Conservation (phyloP, 441 rosid genomes). For the Raphanus hybrid region DNA sequence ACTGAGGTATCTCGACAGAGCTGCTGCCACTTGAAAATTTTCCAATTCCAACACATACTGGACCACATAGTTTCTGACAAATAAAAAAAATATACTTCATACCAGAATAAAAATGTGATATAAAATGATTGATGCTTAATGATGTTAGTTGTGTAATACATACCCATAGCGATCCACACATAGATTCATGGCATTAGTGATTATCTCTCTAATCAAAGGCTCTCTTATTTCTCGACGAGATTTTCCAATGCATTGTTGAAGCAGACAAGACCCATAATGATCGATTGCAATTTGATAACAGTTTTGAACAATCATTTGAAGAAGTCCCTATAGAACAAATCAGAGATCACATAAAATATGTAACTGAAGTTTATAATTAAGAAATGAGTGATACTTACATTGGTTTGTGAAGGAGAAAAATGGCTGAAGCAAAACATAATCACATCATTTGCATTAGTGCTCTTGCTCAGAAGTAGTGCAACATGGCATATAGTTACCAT, state of each 20-base stretch:
- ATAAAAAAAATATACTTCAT: background rate
- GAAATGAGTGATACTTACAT: slow-evolving; percentile 39
- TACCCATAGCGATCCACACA: slow-evolving; percentile 65
- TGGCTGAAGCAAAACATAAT: slow-evolving; percentile 56
- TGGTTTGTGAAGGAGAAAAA: slow-evolving; percentile 56
- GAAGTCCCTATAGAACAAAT: slow-evolving; percentile 46
- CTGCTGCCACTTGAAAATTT: slow-evolving; percentile 39
- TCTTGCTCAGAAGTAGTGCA: slow-evolving; percentile 53
- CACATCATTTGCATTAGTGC: slow-evolving; percentile 60
- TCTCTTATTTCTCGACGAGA: slow-evolving; percentile 49
- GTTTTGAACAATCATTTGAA: slow-evolving; percentile 49
- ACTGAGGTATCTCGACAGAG: slow-evolving; percentile 48
- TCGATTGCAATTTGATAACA: slow-evolving; percentile 59
- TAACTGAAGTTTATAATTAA: background rate
- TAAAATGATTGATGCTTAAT: background rate
- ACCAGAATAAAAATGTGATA: background rate
- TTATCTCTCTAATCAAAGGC: slow-evolving; percentile 49
- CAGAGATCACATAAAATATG: background rate
- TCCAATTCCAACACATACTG: slow-evolving; percentile 56
- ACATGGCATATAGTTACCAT: slow-evolving; percentile 49
- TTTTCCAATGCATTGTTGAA: slow-evolving; percentile 60
- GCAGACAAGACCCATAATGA: slow-evolving; percentile 65
- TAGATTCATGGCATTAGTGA: slow-evolving; percentile 49
- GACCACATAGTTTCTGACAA: slow-evolving; percentile 68
- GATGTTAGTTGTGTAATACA: background rate